A percentile compares a stretch with the other conserved stretches of the same genome.
phyloP scores from a whole-genome alignment of 1,139 yeast genomes.

The Blastobotrys elegans region DNA sequence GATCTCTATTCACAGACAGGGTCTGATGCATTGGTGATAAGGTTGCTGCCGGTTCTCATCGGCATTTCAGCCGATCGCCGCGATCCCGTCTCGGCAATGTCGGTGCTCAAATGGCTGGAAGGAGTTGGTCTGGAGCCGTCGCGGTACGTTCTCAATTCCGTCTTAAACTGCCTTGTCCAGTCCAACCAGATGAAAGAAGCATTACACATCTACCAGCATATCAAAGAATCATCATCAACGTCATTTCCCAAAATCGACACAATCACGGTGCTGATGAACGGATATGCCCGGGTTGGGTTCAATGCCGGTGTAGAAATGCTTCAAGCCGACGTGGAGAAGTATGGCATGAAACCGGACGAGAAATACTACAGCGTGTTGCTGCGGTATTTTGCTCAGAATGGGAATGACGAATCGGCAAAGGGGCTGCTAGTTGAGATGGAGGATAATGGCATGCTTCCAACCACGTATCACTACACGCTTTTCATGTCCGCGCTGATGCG shows the following conservation, averaged over 20 bases:
- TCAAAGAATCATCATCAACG: constrained; percentile 11
- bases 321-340: constrained; percentile 13
- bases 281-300: constrained; percentile 18
- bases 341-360: constrained; percentile 22
- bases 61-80: constrained; percentile 31
- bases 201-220: constrained; percentile 18
- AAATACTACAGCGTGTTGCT: constrained; percentile 28
- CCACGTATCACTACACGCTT: constrained; percentile 28
- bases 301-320: constrained; percentile 3
- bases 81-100: constrained; percentile 29
- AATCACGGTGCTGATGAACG: constrained; percentile 26
- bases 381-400: constrained; percentile 18
- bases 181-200: constrained; percentile 23
- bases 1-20: background rate
- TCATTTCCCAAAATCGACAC: constrained; percentile 25
- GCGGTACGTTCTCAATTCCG: constrained; percentile 25
- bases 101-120: constrained; percentile 27
- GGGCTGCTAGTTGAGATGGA: constrained; percentile 21
- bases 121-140: constrained; percentile 25
- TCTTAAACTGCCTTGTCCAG: constrained; percentile 24
- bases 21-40: background rate
- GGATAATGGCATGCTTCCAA: constrained; percentile 14
- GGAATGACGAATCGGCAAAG: constrained; percentile 18
- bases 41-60: background rate
- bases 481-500: constrained; percentile 23